Percentiles rank a stretch among this genome's conserved stretches.
Evolutionary conservation across 345 rosid species (phyloP).

Genomic region (Excoecaria agallocha): DNA sequence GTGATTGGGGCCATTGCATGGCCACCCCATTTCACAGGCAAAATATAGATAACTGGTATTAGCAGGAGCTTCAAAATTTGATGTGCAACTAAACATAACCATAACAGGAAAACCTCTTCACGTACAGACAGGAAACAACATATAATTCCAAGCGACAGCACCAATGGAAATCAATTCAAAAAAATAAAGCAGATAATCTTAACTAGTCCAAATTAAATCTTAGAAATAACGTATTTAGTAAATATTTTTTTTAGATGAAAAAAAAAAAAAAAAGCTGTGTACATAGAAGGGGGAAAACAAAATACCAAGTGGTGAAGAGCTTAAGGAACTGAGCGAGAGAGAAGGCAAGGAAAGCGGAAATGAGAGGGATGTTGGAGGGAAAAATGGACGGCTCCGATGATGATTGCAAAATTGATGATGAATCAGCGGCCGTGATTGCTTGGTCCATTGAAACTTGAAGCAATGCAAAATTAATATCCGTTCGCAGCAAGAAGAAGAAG

Average conservation of each 20-base stretch:
- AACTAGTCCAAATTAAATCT: background rate
- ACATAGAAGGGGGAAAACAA: conserved; percentile 17
- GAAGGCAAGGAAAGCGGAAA: conserved; percentile 86
- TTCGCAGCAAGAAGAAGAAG: background rate
- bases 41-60: background rate
- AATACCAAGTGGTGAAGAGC: conserved; percentile 91
- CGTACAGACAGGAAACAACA: background rate
- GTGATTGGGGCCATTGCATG: background rate
- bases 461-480: background rate
- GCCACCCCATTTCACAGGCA: background rate
- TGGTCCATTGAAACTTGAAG: conserved; percentile 39
- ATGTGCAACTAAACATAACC: background rate
- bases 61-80: too few species aligned
- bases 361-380: conserved; percentile 73
- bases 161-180: background rate
- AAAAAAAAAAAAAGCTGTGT: too few species aligned
- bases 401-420: conserved; percentile 38
- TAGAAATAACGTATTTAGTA: too few species aligned
- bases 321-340: conserved; percentile 96
- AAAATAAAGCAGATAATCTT: background rate
- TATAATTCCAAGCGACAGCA: background rate
- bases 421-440: conserved; percentile 45
- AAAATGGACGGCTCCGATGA: conserved; percentile 28
- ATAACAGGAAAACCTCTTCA: background rate
- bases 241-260: too few species aligned